Conservation (phyloP, 305 asterid species). For the Nicotiana rustica region DNA sequence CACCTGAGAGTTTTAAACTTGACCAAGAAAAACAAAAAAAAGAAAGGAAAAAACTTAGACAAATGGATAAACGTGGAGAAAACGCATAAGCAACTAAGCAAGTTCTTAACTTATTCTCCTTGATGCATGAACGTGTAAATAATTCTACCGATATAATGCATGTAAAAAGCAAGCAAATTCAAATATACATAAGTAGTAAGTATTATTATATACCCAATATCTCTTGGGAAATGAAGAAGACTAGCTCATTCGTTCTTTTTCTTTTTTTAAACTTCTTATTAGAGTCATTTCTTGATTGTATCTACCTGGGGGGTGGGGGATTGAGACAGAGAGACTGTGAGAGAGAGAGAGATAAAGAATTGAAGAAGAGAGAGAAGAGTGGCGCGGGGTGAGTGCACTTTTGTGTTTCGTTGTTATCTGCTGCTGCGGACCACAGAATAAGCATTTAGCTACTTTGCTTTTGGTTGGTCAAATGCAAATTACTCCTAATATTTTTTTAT, state of each 20-base stretch:
- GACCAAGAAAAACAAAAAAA: background rate
- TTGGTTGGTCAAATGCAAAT: background rate
- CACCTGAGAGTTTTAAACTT: background rate
- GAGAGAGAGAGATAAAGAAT: background rate
- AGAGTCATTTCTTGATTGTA: background rate
- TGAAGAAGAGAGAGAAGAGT: background rate
- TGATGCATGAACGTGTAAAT: slow-evolving; percentile 25
- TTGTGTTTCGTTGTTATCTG: background rate
- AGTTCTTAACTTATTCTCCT: background rate
- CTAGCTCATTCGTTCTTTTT: background rate
- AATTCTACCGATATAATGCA: background rate
- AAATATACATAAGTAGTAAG: background rate
- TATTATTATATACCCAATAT: slow-evolving; percentile 23
- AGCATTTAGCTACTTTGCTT: background rate
- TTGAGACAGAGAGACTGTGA: background rate
- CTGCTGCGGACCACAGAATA: background rate
- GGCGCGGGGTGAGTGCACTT: background rate
- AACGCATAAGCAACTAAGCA: background rate
- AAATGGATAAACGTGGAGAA: background rate
- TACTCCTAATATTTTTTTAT: background rate
- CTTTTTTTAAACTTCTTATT: background rate
- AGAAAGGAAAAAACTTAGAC: background rate
- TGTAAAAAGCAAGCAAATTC: slow-evolving; percentile 7
- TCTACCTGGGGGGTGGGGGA: background rate
- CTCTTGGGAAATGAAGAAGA: slow-evolving; percentile 21